Evolutionary conservation across 208 protist genomes (phyloP).

Genomic region (Trypanosoma avium): DNA sequence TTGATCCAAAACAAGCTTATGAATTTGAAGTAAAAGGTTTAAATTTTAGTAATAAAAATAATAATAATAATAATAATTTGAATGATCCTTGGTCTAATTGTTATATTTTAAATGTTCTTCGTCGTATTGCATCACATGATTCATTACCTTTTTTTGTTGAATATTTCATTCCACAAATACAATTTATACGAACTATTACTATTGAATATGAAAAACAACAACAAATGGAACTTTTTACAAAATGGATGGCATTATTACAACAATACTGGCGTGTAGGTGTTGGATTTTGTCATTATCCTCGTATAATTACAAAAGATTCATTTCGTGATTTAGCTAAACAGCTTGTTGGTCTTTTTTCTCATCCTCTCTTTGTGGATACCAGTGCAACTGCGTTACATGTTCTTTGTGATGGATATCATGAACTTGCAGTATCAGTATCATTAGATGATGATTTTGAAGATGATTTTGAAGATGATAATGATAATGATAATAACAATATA

Average conservation of each 20-base stretch:
- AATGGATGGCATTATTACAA: constrained; percentile 65
- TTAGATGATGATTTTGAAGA: constrained; percentile 56
- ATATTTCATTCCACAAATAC: constrained; percentile 79
- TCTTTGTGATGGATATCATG: constrained; percentile 70
- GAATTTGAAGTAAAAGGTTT: constrained; percentile 40
- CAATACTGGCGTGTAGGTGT: constrained; percentile 80
- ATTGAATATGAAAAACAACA: constrained; percentile 54
- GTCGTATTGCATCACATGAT: constrained; percentile 77
- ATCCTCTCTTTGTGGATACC: constrained; percentile 62
- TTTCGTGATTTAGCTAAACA: constrained; percentile 84
- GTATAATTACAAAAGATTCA: constrained; percentile 58
- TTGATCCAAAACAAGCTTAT: constrained; percentile 66
- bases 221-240: constrained; percentile 45
- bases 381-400: constrained; percentile 76
- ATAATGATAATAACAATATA: neutral
- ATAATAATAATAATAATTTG: no score
- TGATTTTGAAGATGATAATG: constrained; percentile 1
- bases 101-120: constrained; percentile 78
- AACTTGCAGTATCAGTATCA: constrained; percentile 39
- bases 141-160: constrained; percentile 75
- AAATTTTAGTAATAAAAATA: constrained; percentile 23
- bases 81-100: constrained; percentile 68
- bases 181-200: constrained; percentile 55
- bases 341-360: constrained; percentile 67
- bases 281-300: constrained; percentile 84